phyloP scores from a whole-genome alignment of 176 grass and related monocot genomes.

The Juncus inflexus region DNA sequence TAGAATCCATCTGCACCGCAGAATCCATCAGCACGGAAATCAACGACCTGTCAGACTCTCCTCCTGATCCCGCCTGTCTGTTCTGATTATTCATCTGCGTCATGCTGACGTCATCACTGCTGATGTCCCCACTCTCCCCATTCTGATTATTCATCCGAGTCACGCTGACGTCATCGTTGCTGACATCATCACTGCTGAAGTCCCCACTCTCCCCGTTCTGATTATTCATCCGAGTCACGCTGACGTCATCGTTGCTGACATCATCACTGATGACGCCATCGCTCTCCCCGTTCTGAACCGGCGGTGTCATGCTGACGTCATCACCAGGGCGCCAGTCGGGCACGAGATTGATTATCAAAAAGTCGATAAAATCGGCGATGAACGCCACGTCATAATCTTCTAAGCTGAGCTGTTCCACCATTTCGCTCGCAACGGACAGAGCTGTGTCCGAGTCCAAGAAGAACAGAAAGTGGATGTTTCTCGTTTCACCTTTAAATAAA shows the following conservation, averaged over 20 bases:
- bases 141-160: background rate
- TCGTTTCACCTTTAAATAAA: slow-evolving; percentile 42
- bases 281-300: background rate
- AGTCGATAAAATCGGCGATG: slow-evolving; percentile 92
- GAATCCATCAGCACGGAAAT: slow-evolving; percentile 1
- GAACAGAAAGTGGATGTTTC: slow-evolving; percentile 78
- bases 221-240: background rate
- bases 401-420: slow-evolving; percentile 77
- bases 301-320: background rate
- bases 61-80: background rate
- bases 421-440: slow-evolving; percentile 67
- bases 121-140: background rate
- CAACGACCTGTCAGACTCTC: background rate
- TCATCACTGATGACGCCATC: too few species aligned
- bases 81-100: background rate
- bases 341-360: slow-evolving; percentile 70
- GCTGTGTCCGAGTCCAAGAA: slow-evolving; percentile 81
- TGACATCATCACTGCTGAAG: too few species aligned
- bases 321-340: slow-evolving; percentile 40
- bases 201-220: background rate
- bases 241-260: background rate
- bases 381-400: slow-evolving; percentile 76
- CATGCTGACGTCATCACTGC: too few species aligned
- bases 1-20: too few species aligned
- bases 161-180: background rate